Base-by-base conservation (phyloP, 805 yeast species). In the Suhomyces kilbournensis region DNA sequence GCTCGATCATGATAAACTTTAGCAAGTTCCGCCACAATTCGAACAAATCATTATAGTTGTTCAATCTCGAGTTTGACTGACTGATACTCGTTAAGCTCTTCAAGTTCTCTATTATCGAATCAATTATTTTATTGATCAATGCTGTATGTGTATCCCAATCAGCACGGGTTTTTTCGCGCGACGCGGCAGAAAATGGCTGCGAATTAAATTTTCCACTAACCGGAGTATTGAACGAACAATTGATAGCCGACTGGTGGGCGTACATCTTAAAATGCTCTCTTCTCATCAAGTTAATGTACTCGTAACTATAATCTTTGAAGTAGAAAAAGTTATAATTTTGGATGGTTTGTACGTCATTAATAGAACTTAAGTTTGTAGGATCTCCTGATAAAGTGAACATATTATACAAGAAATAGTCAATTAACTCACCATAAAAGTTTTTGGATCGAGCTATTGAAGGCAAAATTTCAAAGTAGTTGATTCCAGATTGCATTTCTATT, bases 401-500 rank as follows among this genome's bases (percentile, higher is more conserved):
- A 43, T 63, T 59, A 35, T 60, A 53, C 17, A 68, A 55, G 42
- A 65, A 56, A 49, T 60, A 60, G 48, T 66, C 71, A 38, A 64
- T 26, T 8, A 63, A 28, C 9, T 68, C 70, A 19, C 54, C 47
- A 47, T 62, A 64, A 40, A 66, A 62, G 8, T 51, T 46, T 19
- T 56, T 45, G 17, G 61, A 53, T 43, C 48, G 54, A 42, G 23
- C 12, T 15, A 52, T 42, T 7, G 53, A 47, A 1, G 61, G 61
- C 32, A 58, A 44, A 20, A 46, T 25, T 26, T 57, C 55, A 23
- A 50, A 56, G 46, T 40, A 53, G 20, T 52, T 49, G 30, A 49
- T 23, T 10, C 48, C 44, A 0, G 49, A 47, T 14, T 49, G 44
- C 39, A 47, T 40, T 17, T 50, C 48, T n/a, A 48, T 56, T 8